Conservation (phyloP, 1,139 yeast species). For the Schizosaccharomyces versatilis region DNA sequence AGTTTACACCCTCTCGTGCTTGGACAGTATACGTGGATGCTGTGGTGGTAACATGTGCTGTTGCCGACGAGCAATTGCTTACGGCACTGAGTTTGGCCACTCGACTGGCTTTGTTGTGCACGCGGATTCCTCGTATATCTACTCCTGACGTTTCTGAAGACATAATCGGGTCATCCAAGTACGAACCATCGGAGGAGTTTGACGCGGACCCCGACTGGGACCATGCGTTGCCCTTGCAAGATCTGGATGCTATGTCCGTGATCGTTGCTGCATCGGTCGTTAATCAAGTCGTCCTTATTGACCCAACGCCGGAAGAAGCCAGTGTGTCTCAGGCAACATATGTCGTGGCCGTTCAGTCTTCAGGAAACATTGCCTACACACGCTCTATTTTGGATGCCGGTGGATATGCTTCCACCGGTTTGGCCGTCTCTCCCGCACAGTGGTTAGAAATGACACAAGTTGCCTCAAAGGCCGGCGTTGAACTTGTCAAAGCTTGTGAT, state of each 20-base stretch:
- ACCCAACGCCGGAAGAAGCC: background rate
- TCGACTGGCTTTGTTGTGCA: background rate
- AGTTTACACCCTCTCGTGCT: background rate
- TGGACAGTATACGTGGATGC: conserved; percentile 1
- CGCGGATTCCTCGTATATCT: background rate
- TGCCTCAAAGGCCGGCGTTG: background rate
- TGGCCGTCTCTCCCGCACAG: background rate
- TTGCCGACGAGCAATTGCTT: background rate
- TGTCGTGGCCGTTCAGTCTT: background rate
- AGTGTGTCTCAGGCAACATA: background rate
- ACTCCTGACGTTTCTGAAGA: background rate
- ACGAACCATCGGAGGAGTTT: conserved; percentile 1
- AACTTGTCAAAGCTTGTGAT: background rate
- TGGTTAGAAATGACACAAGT: background rate
- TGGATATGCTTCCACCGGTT: conserved; percentile 2
- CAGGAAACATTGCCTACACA: background rate
- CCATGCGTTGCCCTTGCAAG: conserved; percentile 1
- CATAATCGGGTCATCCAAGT: background rate
- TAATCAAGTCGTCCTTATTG: background rate
- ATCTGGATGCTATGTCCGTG: background rate
- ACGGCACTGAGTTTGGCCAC: background rate
- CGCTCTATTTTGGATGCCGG: background rate
- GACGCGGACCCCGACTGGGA: conserved; percentile 2
- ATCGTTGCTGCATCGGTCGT: background rate
- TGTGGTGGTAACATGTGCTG: background rate